Conservation (phyloP, 2,329 filamentous ascomycete species). For the Fusarium nygamai region DNA sequence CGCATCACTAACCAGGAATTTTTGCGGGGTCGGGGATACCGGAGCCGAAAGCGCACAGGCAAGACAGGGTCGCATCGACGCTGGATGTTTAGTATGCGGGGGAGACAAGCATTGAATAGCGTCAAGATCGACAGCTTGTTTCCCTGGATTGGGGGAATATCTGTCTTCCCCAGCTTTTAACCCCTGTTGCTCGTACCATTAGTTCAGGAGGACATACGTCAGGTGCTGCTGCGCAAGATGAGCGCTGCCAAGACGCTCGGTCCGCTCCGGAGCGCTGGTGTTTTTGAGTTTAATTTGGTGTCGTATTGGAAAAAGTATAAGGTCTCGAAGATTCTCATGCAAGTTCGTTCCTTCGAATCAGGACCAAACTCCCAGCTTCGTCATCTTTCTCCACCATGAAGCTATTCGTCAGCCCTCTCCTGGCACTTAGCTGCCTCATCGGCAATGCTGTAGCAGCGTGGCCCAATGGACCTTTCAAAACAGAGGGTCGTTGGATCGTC, state of each 20-base stretch:
- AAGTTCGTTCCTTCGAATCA: rapidly evolving
- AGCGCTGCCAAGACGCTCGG: background rate
- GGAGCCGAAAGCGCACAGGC: slow-evolving; percentile 13
- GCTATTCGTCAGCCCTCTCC: background rate
- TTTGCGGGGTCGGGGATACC: slow-evolving; percentile 7
- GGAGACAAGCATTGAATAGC: background rate
- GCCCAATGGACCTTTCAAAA: slow-evolving; percentile 50
- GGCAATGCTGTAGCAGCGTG: slow-evolving; percentile 20
- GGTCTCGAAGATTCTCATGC: background rate
- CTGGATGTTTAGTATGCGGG: background rate
- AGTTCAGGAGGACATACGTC: slow-evolving; percentile 1
- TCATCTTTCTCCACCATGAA: background rate
- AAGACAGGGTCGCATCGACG: background rate
- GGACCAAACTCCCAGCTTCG: background rate
- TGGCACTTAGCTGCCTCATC: slow-evolving; percentile 8
- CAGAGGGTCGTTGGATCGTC: slow-evolving; percentile 54
- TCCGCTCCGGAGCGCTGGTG: slow-evolving; percentile 3
- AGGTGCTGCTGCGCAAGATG: background rate
- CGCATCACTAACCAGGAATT: background rate
- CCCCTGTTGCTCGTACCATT: background rate
- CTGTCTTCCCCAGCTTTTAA: background rate
- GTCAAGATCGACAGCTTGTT: slow-evolving; percentile 1
- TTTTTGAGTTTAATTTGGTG: background rate
- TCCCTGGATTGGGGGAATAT: background rate
- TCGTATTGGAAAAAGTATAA: background rate